phyloP scores from a whole-genome alignment of 768 basidiomycete genomes.

The Xerocomus brunneocitrinus region DNA sequence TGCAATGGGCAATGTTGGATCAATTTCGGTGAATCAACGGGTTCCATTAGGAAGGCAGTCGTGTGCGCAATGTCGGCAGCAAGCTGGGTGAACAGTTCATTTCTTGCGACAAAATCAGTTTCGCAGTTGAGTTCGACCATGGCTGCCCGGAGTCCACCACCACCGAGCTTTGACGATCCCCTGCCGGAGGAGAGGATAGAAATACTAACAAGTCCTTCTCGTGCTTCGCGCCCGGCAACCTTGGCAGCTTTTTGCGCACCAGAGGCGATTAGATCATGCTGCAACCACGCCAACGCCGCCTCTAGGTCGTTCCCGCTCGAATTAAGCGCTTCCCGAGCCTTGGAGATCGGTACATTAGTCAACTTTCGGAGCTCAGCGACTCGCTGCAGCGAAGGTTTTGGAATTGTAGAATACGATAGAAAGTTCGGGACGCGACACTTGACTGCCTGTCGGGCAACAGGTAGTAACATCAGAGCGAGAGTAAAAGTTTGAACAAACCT shows the following conservation, averaged over 20 bases:
- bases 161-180: constrained; percentile 33
- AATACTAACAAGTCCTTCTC: constrained; percentile 77
- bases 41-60: constrained; percentile 64
- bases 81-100: constrained; percentile 73
- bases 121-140: constrained; percentile 95
- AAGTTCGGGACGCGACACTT: constrained; percentile 1
- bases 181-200: constrained; percentile 65
- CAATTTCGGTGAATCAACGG: constrained; percentile 26
- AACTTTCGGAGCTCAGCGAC: constrained; percentile 83
- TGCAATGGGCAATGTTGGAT: constrained; percentile 53
- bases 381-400: constrained; percentile 66
- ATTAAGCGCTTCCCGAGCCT: constrained; percentile 83
- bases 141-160: constrained; percentile 62
- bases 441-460: constrained; percentile 4
- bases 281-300: constrained; percentile 75
- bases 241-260: constrained; percentile 83
- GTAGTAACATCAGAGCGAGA: constrained; percentile 13
- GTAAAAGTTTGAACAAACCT: neutral
- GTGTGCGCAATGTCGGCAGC: constrained; percentile 81
- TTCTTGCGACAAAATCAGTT: constrained; percentile 92
- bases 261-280: constrained; percentile 63
- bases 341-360: constrained; percentile 76
- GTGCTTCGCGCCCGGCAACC: constrained; percentile 66
- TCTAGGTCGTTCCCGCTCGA: constrained; percentile 70
- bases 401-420: constrained; percentile 47